A percentile compares a stretch with the other conserved stretches of the same genome.
Evolutionary conservation across 441 rosid species (phyloP).

Genomic region (Theobroma grandiflorum): DNA sequence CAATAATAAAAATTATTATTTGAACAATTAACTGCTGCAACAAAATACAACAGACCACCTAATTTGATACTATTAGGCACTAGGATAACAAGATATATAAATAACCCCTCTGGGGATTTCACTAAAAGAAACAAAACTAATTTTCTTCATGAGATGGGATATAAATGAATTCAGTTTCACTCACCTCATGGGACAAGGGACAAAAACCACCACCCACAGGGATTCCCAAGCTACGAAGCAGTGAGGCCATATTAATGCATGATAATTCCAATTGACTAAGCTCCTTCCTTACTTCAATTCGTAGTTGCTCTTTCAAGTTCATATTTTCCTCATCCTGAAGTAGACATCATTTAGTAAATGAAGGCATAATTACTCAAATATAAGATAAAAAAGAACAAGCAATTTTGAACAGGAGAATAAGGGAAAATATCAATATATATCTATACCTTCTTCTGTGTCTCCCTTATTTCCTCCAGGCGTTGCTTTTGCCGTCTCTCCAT

Average conservation of each 20-base stretch:
- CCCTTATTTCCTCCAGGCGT: conserved; percentile 88
- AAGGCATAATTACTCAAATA: conserved; percentile 2
- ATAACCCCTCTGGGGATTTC: background rate
- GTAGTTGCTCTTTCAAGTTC: conserved; percentile 73
- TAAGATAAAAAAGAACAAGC: background rate
- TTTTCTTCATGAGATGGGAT: background rate
- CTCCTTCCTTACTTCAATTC: conserved; percentile 67
- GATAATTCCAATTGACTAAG: conserved; percentile 60
- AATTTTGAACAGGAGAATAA: background rate
- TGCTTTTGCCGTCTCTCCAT: conserved; percentile 88
- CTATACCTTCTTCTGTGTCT: conserved; percentile 82
- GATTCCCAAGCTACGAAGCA: conserved; percentile 81
- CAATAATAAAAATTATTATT: background rate
- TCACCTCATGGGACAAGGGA: conserved; percentile 67
- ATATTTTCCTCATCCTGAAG: conserved; percentile 79
- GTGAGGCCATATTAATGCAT: conserved; percentile 68
- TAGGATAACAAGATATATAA: conserved; percentile 5
- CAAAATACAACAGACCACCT: background rate
- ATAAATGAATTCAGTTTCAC: conserved; percentile 21
- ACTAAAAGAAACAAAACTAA: background rate
- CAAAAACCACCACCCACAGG: conserved; percentile 53
- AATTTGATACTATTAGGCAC: background rate
- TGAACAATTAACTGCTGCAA: background rate
- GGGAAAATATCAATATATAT: background rate
- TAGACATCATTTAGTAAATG: conserved; percentile 26